Evolutionary conservation across 176 grass and related monocot species (phyloP).

Genomic region (Oryza rufipogon): DNA sequence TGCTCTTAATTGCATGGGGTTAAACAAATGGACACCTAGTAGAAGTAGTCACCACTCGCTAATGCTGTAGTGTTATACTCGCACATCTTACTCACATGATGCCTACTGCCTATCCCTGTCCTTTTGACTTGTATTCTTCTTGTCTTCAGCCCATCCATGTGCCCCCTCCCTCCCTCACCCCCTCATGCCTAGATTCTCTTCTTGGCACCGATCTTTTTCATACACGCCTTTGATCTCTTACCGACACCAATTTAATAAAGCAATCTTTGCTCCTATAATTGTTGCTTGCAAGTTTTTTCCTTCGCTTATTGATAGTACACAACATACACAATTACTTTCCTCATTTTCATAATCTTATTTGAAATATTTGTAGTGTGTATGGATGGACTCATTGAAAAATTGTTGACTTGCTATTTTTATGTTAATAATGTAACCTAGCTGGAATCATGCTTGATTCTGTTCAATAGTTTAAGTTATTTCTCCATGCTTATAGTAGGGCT

Average conservation of each 20-base stretch:
- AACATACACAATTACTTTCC: not conserved
- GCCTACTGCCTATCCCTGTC: conserved; percentile 15
- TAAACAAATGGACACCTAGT: conserved; percentile 45
- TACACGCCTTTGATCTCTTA: conserved; percentile 26
- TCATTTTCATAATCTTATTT: not conserved
- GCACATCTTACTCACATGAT: conserved; percentile 36
- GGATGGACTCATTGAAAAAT: not conserved
- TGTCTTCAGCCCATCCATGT: conserved; percentile 55
- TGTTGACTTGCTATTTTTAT: not conserved
- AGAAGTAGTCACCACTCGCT: not conserved
- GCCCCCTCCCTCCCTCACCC: conserved; percentile 44
- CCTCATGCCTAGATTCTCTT: conserved; percentile 59
- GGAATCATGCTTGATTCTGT: not conserved
- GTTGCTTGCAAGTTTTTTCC: conserved; percentile 37
- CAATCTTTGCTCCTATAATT: conserved; percentile 41
- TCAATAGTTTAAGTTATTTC: not conserved
- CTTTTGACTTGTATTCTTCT: conserved; percentile 44
- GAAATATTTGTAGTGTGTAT: not conserved
- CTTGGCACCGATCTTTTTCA: conserved; percentile 20
- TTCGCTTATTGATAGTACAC: conserved; percentile 7
- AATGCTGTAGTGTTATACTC: conserved; percentile 3
- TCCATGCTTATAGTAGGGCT: not conserved
- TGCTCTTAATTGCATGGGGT: conserved; percentile 28
- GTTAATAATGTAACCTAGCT: not conserved
- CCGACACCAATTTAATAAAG: conserved; percentile 42